Conservation (phyloP, 768 basidiomycete genomes). For the Sarcomyxa edulis region DNA sequence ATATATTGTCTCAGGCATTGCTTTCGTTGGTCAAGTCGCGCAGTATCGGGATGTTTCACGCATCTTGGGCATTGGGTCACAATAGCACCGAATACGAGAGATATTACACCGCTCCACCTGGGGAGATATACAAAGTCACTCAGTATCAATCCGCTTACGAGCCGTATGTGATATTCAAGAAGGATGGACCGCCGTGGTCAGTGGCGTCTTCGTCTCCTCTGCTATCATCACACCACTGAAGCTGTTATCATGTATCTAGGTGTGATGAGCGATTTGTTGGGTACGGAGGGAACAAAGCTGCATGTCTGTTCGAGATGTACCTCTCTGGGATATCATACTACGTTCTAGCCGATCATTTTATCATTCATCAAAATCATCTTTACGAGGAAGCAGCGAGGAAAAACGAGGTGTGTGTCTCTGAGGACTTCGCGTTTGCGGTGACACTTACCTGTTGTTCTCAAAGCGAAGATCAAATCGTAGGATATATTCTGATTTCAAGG, state of each 20-base stretch:
- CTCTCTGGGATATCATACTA: conserved; percentile 80
- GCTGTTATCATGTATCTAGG: conserved; percentile 35
- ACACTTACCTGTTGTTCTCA: background rate
- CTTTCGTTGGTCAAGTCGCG: conserved; percentile 49
- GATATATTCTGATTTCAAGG: conserved; percentile 72
- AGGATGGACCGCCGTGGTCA: conserved; percentile 71
- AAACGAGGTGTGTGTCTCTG: conserved; percentile 46
- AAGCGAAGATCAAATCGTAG: conserved; percentile 75
- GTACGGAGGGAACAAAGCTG: conserved; percentile 91
- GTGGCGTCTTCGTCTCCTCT: conserved; percentile 10
- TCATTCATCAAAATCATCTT: conserved; percentile 81
- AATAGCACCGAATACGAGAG: conserved; percentile 73
- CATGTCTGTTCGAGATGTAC: conserved; percentile 89
- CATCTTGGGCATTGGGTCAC: conserved; percentile 73
- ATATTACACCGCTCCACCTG: conserved; percentile 56
- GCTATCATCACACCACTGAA: background rate
- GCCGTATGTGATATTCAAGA: conserved; percentile 82
- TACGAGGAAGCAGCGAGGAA: conserved; percentile 75
- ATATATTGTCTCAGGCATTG: conserved; percentile 38
- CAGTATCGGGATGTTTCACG: conserved; percentile 73
- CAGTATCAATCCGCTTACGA: conserved; percentile 83
- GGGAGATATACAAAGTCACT: conserved; percentile 70
- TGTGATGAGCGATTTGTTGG: conserved; percentile 90
- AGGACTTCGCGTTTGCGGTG: background rate
- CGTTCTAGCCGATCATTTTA: conserved; percentile 82